A percentile compares a stretch with the other conserved stretches of the same genome.
These are phyloP conservation scores for Dissophora globulifera DNA, from an alignment of 192 early-diverging fungal genomes.

Conservation along the genomic window DNA sequence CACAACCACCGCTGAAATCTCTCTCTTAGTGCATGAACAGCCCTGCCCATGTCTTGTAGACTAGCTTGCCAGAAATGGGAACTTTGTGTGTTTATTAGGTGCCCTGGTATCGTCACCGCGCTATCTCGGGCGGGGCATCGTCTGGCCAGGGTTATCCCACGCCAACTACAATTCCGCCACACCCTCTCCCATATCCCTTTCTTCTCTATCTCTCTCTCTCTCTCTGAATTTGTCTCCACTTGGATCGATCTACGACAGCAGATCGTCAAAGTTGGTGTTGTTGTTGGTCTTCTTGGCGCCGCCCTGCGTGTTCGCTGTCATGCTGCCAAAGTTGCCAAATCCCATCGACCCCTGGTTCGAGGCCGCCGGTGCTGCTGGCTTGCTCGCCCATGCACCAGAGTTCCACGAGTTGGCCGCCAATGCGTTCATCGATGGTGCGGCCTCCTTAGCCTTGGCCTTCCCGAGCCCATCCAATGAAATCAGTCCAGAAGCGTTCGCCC, in stretches of 20 bases:
- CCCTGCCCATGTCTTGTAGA: too few relatives aligned
- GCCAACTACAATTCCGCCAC: too few relatives aligned
- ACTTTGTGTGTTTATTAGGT: too few relatives aligned
- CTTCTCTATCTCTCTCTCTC: too few relatives aligned
- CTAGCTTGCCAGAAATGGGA: too few relatives aligned
- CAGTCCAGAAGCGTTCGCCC: conserved; percentile 73
- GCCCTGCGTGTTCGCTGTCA: conserved; percentile 10
- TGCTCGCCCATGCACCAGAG: conserved; percentile 47
- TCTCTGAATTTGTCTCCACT: too few relatives aligned
- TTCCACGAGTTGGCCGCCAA: conserved; percentile 54
- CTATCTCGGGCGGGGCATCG: too few relatives aligned
- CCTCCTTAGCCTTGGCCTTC: conserved; percentile 61
- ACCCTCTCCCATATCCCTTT: too few relatives aligned
- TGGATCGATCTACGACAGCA: conserved; percentile 21
- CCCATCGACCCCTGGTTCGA: conserved; percentile 15
- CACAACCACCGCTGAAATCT: too few relatives aligned
- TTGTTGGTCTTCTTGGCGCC: conserved; percentile 19
- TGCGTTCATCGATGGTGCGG: conserved; percentile 70
- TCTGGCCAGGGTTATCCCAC: too few relatives aligned
- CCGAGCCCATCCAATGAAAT: conserved; percentile 79
- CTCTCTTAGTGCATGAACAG: too few relatives aligned
- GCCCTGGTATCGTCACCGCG: too few relatives aligned
- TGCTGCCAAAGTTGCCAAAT: conserved; percentile 39
- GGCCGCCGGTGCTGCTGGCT: conserved; percentile 23
- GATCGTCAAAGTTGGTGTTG: conserved; percentile 33